A percentile compares a stretch with the other conserved stretches of the same genome.
Conservation (phyloP, 495 filamentous ascomycete species). For the Trichoderma asperelloides region DNA sequence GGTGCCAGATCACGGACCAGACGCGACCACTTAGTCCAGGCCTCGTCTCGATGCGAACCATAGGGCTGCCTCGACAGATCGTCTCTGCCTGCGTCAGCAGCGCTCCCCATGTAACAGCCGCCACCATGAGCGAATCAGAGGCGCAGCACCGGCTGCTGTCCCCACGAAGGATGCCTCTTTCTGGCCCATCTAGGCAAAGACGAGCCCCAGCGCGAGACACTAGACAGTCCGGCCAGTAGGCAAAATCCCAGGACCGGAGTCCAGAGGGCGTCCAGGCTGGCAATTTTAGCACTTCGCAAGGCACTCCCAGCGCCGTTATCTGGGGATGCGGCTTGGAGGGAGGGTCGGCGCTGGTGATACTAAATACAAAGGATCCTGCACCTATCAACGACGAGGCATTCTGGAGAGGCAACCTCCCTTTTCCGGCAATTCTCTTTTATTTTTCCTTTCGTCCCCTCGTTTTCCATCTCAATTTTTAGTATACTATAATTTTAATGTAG, state of each 20-base stretch:
- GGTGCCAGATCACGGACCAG: background rate
- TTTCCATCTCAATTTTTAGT: background rate
- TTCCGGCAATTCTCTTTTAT: background rate
- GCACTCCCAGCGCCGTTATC: background rate
- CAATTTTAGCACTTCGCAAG: background rate
- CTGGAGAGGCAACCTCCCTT: conserved; percentile 5
- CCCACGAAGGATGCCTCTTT: conserved; percentile 1
- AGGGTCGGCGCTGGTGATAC: background rate
- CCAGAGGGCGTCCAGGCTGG: background rate
- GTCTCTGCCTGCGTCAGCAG: conserved; percentile 7
- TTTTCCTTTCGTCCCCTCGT: background rate
- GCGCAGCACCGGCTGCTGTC: background rate
- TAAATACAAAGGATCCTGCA: background rate
- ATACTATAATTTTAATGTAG: background rate
- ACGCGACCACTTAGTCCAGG: background rate
- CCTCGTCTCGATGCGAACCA: conserved; percentile 2
- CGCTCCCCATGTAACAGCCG: conserved; percentile 6
- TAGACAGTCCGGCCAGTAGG: background rate
- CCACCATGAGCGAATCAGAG: conserved; percentile 8
- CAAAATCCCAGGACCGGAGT: background rate
- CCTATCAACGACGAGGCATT: background rate
- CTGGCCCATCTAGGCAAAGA: background rate
- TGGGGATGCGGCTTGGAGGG: background rate
- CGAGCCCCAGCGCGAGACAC: background rate
- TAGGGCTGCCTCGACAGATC: conserved; percentile 5